Evolutionary conservation across 768 basidiomycete species (phyloP).

Genomic region (Termitomyces sp.): DNA sequence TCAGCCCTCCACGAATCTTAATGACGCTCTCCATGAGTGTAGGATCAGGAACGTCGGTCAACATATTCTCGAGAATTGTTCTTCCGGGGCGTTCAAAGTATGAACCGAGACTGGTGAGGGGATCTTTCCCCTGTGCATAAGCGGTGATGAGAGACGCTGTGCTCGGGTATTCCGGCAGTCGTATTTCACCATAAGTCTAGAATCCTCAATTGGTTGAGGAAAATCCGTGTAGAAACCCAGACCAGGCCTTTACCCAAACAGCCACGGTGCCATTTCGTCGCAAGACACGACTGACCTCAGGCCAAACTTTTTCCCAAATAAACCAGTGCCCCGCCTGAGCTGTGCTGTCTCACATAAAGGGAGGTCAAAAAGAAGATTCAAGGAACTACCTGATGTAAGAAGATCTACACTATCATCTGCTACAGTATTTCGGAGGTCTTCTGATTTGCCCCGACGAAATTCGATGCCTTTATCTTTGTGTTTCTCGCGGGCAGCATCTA

Average conservation of each 20-base stretch:
- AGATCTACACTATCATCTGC: conserved; percentile 53
- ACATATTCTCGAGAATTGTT: conserved; percentile 64
- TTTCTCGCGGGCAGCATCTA: conserved; percentile 41
- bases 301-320: conserved; percentile 67
- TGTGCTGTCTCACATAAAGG: conserved; percentile 17
- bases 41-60: conserved; percentile 64
- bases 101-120: conserved; percentile 51
- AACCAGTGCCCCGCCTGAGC: conserved; percentile 86
- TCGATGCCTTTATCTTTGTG: conserved; percentile 14
- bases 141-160: conserved; percentile 53
- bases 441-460: conserved; percentile 39
- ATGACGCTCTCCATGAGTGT: conserved; percentile 18
- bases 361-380: neutral
- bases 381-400: conserved; percentile 47
- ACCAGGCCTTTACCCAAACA: conserved; percentile 53
- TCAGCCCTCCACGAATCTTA: conserved; percentile 25
- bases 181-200: conserved; percentile 69
- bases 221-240: neutral
- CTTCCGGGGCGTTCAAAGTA: conserved; percentile 83
- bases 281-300: conserved; percentile 56
- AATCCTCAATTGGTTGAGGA: neutral
- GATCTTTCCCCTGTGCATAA: conserved; percentile 59
- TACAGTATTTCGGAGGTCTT: conserved; percentile 44
- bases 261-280: conserved; percentile 61
- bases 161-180: conserved; percentile 55